Base-by-base conservation (phyloP, 495 filamentous ascomycete species). In the Hyaloscypha bicolor region DNA sequence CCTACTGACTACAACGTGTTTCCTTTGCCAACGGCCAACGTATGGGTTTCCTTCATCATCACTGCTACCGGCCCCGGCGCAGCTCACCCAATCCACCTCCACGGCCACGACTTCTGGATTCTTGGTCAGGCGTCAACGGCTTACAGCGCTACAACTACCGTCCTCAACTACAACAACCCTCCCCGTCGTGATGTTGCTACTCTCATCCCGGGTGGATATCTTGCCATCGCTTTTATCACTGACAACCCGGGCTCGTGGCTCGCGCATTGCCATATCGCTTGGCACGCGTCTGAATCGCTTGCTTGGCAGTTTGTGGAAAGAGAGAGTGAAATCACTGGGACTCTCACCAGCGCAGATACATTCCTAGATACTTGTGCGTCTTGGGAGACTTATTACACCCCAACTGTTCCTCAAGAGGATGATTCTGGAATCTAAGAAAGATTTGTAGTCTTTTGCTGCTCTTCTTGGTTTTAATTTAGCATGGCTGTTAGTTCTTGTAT, bases 41-140 rank as follows among this genome's bases (percentile, higher is more conserved):
- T 77, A 78, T 22, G 79, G 14, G 82, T 89, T 37, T 85, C 88
- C 61, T 71, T 90, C 25, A 19, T 63, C 61, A 63, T 63, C 48
- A 63, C 61, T 19, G 61, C 61, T 4, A 33, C 61, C 6, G 48
- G 48, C 25, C 48, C 48, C 6, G 45, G 45, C 25, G 21, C 83
- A 45, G 76, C 79, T 64, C 88, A 90, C 64, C 88, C 88, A 0
- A 84, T 88, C 72, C 88, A 90, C 68, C 77, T 89, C 21, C 83
- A 86, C 72, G 85, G 84, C 14, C 81, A 89, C 68, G 81, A 88
- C 67, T 90, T 89, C 77, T 80, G 69, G 56, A 75, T 89, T 19
- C 72, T 89, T 11, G 76, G 79, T 12, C 80, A 87, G 60, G 31
- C 39, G 12, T 37, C 29, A 4, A 55, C 42, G 4, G 42, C 56